A percentile compares a stretch with the other conserved stretches of the same genome.
Evolutionary conservation across 306 rosid genomes (phyloP).

Genomic region (Pueraria montana): DNA sequence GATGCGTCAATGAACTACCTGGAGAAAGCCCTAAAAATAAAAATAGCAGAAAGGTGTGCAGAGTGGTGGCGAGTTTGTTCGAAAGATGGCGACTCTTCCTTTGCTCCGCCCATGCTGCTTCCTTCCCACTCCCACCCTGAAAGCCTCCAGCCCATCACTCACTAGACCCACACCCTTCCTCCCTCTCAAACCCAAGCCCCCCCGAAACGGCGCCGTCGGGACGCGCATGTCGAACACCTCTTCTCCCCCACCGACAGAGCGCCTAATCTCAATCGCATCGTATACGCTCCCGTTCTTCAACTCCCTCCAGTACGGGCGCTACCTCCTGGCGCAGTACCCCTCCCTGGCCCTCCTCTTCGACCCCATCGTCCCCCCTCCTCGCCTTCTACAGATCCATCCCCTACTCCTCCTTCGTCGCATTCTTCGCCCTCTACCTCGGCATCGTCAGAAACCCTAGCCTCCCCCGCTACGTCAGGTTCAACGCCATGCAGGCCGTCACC

Average conservation of each 20-base stretch:
- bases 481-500: constrained; percentile 88
- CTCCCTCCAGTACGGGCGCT: constrained; percentile 85
- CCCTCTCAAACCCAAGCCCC: constrained; percentile 4
- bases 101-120: constrained; percentile 34
- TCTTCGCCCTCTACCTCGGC: constrained; percentile 91
- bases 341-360: constrained; percentile 68
- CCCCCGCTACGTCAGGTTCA: constrained; percentile 75
- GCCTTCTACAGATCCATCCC: constrained; percentile 82
- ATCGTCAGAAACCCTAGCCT: constrained; percentile 79
- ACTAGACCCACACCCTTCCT: background rate
- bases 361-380: constrained; percentile 82
- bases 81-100: constrained; percentile 40
- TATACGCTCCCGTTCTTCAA: constrained; percentile 94
- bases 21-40: constrained; percentile 12
- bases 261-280: constrained; percentile 80
- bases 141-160: background rate
- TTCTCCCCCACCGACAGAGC: constrained; percentile 68
- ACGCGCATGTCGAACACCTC: constrained; percentile 63
- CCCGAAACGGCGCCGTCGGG: constrained; percentile 24
- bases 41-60: no score
- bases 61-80: background rate
- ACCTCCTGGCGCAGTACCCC: constrained; percentile 70
- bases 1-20: no score
- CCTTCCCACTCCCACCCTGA: background rate
- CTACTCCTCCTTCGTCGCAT: constrained; percentile 87